Evolutionary conservation across 345 rosid species (phyloP), one percentile per base, ranked within the genome.

Genomic region (Sapria himalayana): DNA sequence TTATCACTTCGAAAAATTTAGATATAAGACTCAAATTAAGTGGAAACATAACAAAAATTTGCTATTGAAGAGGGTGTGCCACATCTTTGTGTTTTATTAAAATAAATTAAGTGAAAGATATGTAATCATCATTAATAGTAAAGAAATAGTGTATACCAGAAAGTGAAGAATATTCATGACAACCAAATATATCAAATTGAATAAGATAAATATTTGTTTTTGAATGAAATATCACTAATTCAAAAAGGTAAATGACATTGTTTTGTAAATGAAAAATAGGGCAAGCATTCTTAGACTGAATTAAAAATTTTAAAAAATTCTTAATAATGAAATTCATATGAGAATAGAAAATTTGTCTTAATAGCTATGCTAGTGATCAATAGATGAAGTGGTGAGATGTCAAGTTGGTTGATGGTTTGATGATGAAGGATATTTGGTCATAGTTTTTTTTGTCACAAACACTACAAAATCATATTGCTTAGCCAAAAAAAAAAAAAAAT

Each of bases 401-500:
- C 9, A 25, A 11, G 32, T 10, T n/a, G n/a, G n/a, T n/a, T n/a
- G n/a, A n/a, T n/a, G n/a, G n/a, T n/a, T n/a, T n/a, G n/a, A n/a
- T n/a, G n/a, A n/a, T n/a, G n/a, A n/a, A n/a, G n/a, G n/a, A 29
- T n/a, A 27, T n/a, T 1, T 0, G 1, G 34, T 9, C 4, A 13
- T 14, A 0, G 21, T 7, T 3, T 4, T 9, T 2, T 1, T 20
- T 20, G 9, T 15, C 16, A 25, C 42, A 14, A 20, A 20, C 3
- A 2, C 16, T 25, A 38, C 4, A 0, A 22, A 29, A 23, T 29
- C 19, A 12, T 58, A 16, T 44, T 17, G 1, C 3, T 0, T 2
- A 24, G 41, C 19, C 41, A 20, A 45, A 49, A 49, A 29, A 1
- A 7, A 6, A 25, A 49, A 41, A 45, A 46, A 22, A 16, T 10